phyloP scores from a whole-genome alignment of 441 rosid species.

The Aquilaria agallochum region DNA sequence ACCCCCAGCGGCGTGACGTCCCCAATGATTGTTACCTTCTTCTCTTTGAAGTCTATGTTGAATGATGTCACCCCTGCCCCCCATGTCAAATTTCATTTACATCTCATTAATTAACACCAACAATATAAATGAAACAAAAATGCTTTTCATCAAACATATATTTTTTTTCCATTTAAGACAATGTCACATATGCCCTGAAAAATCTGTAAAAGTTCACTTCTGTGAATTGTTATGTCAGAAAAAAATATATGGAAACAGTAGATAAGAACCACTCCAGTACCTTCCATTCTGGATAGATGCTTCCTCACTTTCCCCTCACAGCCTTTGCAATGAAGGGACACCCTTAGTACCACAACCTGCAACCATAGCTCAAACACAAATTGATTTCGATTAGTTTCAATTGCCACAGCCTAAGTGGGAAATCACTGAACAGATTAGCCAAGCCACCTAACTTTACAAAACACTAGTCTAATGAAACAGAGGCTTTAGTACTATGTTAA shows the following conservation, averaged over 20 bases:
- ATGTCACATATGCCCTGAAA: too few relatives aligned
- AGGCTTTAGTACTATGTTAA: slow-evolving; percentile 15
- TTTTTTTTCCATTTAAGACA: too few relatives aligned
- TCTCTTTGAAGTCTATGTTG: slow-evolving; percentile 73
- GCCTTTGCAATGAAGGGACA: slow-evolving; percentile 94
- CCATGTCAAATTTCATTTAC: slow-evolving; percentile 1
- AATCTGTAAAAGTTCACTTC: too few relatives aligned
- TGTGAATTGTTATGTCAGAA: too few relatives aligned
- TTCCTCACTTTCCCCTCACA: slow-evolving; percentile 94
- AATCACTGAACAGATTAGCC: too few relatives aligned
- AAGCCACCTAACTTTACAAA: too few relatives aligned
- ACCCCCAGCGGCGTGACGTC: slow-evolving; percentile 74
- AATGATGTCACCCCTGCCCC: slow-evolving; percentile 76
- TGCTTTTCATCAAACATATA: too few relatives aligned
- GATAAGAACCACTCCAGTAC: slow-evolving; percentile 18
- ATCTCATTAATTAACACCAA: too few relatives aligned
- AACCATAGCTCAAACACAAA: not conserved
- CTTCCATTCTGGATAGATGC: slow-evolving; percentile 89
- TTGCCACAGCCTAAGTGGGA: too few relatives aligned
- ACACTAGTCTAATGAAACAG: not conserved
- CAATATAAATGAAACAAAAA: too few relatives aligned
- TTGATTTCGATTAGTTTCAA: not conserved
- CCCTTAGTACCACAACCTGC: slow-evolving; percentile 92
- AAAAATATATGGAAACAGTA: not conserved
- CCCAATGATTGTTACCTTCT: slow-evolving; percentile 81